Percentiles rank a stretch among this genome's conserved stretches.
Conservation (phyloP, 441 rosid species). For the Sinapis alba region DNA sequence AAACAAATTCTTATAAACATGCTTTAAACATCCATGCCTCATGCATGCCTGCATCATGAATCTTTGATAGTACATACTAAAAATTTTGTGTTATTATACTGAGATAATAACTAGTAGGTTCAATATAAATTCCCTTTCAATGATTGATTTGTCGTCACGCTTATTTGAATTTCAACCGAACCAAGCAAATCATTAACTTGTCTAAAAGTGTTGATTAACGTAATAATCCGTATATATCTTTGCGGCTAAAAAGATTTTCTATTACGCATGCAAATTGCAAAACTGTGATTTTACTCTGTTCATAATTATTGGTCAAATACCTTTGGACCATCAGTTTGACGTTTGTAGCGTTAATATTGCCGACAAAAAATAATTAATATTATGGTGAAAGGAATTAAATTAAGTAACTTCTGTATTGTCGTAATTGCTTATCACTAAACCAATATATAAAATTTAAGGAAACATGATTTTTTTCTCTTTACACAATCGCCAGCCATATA, state of each 20-base stretch:
- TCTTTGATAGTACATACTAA: not conserved
- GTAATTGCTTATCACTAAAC: not conserved
- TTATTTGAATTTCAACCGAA: conserved; percentile 14
- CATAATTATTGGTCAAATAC: not conserved
- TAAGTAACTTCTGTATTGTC: not conserved
- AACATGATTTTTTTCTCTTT: too few relatives aligned
- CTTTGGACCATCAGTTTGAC: not conserved
- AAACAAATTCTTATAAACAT: not conserved
- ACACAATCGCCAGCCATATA: too few relatives aligned
- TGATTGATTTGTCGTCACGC: conserved; percentile 39
- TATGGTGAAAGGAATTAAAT: not conserved
- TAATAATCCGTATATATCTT: conserved; percentile 25
- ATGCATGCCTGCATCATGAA: conserved; percentile 3
- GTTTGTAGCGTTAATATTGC: not conserved
- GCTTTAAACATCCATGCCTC: not conserved
- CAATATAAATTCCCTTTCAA: not conserved
- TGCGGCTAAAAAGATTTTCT: conserved; percentile 21
- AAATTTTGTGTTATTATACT: not conserved
- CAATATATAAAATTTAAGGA: too few relatives aligned
- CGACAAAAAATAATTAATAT: not conserved
- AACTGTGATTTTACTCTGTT: not conserved
- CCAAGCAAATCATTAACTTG: conserved; percentile 25
- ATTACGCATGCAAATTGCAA: conserved; percentile 34
- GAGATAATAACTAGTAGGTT: conserved; percentile 7
- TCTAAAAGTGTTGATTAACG: conserved; percentile 24